These are phyloP conservation scores for Podospora fimiseda DNA, from an alignment of 495 filamentous ascomycete species.

Conservation along the genomic window DNA sequence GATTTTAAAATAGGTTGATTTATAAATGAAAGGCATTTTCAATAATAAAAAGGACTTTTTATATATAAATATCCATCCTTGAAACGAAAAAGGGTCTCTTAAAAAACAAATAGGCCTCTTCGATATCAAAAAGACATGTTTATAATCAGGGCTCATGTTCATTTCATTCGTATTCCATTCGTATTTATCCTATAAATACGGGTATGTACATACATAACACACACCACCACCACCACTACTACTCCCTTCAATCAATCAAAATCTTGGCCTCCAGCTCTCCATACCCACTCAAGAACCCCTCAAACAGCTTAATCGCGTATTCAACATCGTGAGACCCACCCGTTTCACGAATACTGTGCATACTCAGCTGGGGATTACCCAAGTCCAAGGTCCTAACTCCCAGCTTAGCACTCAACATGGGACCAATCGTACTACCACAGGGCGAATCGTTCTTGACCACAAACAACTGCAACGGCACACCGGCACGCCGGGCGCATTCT, in stretches of 20 bases:
- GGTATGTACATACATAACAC: too few species aligned
- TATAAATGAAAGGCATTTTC: too few species aligned
- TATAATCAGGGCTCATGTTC: too few species aligned
- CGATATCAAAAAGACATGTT: too few species aligned
- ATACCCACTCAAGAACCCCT: slow-evolving; percentile 79
- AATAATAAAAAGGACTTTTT: too few species aligned
- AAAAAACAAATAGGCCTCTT: too few species aligned
- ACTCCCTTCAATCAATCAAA: slow-evolving; percentile 69
- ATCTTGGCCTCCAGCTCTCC: slow-evolving; percentile 74
- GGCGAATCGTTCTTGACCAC: slow-evolving; percentile 92
- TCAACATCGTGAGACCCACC: slow-evolving; percentile 83
- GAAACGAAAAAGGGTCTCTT: too few species aligned
- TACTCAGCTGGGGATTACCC: slow-evolving; percentile 91
- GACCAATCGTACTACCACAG: slow-evolving; percentile 94
- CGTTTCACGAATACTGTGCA: slow-evolving; percentile 96
- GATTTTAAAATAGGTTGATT: too few species aligned
- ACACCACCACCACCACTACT: too few species aligned
- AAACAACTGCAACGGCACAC: slow-evolving; percentile 86
- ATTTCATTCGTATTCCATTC: too few species aligned
- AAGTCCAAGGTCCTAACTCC: slow-evolving; percentile 86
- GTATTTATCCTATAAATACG: too few species aligned
- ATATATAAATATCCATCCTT: too few species aligned
- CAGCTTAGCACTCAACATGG: slow-evolving; percentile 80
- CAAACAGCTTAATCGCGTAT: slow-evolving; percentile 79
- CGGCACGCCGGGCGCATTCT: slow-evolving; percentile 63